phyloP scores from a whole-genome alignment of 2,329 filamentous ascomycete genomes.

The Colletotrichum sp. region DNA sequence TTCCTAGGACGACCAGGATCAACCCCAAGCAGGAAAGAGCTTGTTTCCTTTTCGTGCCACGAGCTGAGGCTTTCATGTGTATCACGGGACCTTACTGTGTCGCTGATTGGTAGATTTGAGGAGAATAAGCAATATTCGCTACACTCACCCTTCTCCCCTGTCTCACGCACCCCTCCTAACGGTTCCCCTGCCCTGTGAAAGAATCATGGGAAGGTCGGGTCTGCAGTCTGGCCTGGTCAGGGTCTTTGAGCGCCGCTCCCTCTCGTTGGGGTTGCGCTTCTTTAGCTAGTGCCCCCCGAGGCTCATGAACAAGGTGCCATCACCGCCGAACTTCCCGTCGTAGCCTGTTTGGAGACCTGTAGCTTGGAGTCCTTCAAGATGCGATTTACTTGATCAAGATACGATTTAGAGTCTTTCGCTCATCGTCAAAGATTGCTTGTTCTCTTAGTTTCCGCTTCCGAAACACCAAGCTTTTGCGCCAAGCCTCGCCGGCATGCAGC shows the following conservation, averaged over 20 bases:
- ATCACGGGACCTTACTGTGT: background rate
- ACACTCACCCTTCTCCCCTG: background rate
- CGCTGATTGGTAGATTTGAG: background rate
- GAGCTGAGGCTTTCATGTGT: background rate
- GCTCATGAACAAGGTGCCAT: background rate
- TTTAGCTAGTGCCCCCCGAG: background rate
- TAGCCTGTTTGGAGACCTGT: background rate
- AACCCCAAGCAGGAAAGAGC: background rate
- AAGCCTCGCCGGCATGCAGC: slow-evolving; percentile 15
- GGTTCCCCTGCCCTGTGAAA: background rate
- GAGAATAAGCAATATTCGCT: slow-evolving; percentile 2
- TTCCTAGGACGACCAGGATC: background rate
- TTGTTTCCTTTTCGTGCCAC: slow-evolving; percentile 2
- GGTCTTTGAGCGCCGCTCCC: background rate
- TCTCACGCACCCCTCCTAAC: background rate
- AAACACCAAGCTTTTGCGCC: background rate
- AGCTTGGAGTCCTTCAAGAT: background rate
- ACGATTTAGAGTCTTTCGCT: background rate
- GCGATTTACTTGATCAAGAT: background rate
- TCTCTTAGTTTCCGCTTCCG: background rate
- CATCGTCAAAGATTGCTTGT: background rate
- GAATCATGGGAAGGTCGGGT: background rate
- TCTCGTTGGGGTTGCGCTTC: background rate
- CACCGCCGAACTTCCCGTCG: background rate
- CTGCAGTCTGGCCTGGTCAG: background rate